Conservation (phyloP, 495 filamentous ascomycete species). For the Podospora anserina region DNA sequence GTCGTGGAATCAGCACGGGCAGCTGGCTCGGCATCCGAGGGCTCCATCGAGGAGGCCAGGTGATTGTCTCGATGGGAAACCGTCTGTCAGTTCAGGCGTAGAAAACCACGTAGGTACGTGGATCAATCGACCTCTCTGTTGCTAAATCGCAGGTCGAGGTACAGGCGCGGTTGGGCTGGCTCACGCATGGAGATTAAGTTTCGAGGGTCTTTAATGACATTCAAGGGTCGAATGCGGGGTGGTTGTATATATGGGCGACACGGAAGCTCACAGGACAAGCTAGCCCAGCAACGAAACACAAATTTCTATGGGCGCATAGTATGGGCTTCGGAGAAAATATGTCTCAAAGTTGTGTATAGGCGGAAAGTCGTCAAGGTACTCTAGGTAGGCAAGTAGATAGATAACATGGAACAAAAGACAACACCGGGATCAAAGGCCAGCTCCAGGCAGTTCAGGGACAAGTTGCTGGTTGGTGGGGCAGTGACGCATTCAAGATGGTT, state of each 20-base stretch:
- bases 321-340: background rate
- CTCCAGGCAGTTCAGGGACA: background rate
- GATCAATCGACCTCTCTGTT: background rate
- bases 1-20: constrained; percentile 27
- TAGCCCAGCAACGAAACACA: background rate
- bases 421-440: background rate
- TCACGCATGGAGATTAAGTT: background rate
- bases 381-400: background rate
- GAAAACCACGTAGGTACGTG: too few species aligned
- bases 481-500: background rate
- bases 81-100: background rate
- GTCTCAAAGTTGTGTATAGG: background rate
- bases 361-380: background rate
- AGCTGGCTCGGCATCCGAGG: constrained; percentile 26
- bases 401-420: background rate
- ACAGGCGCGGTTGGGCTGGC: background rate
- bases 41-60: constrained; percentile 23
- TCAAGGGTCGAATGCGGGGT: background rate
- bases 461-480: background rate
- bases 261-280: background rate
- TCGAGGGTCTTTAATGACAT: background rate
- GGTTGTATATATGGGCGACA: background rate
- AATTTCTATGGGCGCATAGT: background rate
- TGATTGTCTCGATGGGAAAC: background rate
- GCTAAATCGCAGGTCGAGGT: background rate